A percentile compares a stretch with the other conserved stretches of the same genome.
Conservation (phyloP, 768 basidiomycete genomes). For the Rhodocollybia butyracea region DNA sequence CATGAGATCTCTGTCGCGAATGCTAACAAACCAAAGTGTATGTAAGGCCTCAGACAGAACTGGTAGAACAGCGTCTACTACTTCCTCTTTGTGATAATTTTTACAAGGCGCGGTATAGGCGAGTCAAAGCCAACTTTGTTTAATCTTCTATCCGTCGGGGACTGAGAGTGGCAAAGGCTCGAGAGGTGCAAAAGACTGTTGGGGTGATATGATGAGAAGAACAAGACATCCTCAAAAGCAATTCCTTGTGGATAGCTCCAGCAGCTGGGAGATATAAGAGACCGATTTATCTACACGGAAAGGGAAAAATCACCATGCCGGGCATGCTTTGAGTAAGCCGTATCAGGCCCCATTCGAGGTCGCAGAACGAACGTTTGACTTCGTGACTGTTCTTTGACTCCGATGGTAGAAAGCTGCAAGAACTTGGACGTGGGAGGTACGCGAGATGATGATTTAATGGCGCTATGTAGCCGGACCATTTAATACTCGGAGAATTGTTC, state of each 20-base stretch:
- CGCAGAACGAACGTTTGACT: too few relatives aligned
- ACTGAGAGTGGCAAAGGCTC: neutral
- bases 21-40: conserved; percentile 23
- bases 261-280: conserved; percentile 1
- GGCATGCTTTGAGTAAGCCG: too few relatives aligned
- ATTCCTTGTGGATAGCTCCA: conserved; percentile 35
- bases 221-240: neutral
- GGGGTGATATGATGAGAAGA: conserved; percentile 11
- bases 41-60: conserved; percentile 6
- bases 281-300: neutral
- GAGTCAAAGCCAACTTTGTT: too few relatives aligned
- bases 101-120: conserved; percentile 39
- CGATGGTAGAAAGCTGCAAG: too few relatives aligned
- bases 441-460: too few relatives aligned
- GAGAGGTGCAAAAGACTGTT: conserved; percentile 10
- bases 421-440: too few relatives aligned
- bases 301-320: too few relatives aligned
- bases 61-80: conserved; percentile 30
- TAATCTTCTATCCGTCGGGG: conserved; percentile 25
- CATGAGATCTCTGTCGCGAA: conserved; percentile 27
- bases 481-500: too few relatives aligned
- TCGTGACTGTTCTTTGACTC: too few relatives aligned
- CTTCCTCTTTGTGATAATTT: conserved; percentile 36
- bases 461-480: too few relatives aligned
- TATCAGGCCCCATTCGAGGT: too few relatives aligned